These are phyloP conservation scores for Umbelopsis isabellina DNA, from an alignment of 192 early-diverging fungal genomes.

Conservation along the genomic window DNA sequence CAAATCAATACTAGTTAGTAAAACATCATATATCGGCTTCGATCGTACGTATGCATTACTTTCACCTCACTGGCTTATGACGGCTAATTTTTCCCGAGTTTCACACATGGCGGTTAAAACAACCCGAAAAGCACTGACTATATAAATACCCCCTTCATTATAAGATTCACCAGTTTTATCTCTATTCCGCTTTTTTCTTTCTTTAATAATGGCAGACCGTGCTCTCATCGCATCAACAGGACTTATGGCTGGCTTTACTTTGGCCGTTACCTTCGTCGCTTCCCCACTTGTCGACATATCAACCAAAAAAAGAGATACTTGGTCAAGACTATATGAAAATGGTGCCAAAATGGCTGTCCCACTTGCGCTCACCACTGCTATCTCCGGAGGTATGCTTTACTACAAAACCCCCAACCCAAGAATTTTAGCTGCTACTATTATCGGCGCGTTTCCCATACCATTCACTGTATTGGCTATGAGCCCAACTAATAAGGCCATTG, in stretches of 20 bases:
- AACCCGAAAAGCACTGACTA: too few relatives aligned
- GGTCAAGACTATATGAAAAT: neutral
- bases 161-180: too few relatives aligned
- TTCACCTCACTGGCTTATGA: too few relatives aligned
- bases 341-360: neutral
- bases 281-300: neutral
- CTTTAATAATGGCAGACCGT: neutral
- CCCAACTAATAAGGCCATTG: neutral
- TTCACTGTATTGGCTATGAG: neutral
- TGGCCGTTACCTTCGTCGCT: neutral
- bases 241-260: neutral
- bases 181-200: too few relatives aligned
- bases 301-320: neutral
- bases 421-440: neutral
- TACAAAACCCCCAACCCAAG: neutral
- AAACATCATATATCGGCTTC: too few relatives aligned
- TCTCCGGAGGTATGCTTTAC: conserved; percentile 1
- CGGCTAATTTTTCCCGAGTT: too few relatives aligned
- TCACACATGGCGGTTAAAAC: too few relatives aligned
- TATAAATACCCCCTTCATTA: too few relatives aligned
- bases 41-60: too few relatives aligned
- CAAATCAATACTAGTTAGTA: too few relatives aligned
- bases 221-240: conserved; percentile 1
- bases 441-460: neutral
- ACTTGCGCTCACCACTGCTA: neutral